phyloP scores from a whole-genome alignment of 2,329 filamentous ascomycete genomes.

The Aspergillus oerlinghausenensis region DNA sequence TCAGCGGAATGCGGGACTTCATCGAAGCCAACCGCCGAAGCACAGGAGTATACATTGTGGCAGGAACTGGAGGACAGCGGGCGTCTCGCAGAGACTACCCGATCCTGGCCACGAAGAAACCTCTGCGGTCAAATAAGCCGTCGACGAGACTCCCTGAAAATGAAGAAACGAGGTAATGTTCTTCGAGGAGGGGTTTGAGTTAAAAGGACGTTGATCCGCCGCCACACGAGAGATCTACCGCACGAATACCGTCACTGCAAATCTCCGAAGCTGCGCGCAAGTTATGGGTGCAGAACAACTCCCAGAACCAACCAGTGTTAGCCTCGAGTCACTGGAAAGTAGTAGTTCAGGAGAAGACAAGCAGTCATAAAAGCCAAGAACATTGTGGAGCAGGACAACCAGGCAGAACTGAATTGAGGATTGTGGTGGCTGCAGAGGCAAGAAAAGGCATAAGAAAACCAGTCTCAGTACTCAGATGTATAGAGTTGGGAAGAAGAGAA shows the following conservation, averaged over 20 bases:
- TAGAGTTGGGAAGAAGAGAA: not conserved
- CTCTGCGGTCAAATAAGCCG: not conserved
- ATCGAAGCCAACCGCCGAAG: slow-evolving; percentile 15
- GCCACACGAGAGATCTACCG: not conserved
- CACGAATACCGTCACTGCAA: not conserved
- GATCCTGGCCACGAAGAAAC: not conserved
- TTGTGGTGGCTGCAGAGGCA: not conserved
- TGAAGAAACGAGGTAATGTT: not conserved
- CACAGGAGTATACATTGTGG: slow-evolving; percentile 28
- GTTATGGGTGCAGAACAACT: not conserved
- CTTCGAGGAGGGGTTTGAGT: not conserved
- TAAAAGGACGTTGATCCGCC: not conserved
- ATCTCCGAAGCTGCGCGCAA: not conserved
- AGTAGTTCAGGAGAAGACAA: not conserved
- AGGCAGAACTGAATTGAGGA: not conserved
- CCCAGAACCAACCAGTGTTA: not conserved
- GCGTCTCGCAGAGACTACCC: not conserved
- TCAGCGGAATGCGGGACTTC: slow-evolving; percentile 34
- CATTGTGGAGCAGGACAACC: slow-evolving; percentile 1
- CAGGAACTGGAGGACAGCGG: slow-evolving; percentile 1
- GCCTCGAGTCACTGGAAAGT: slow-evolving; percentile 1
- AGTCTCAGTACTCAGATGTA: not conserved
- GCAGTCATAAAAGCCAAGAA: not conserved
- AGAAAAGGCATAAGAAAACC: not conserved
- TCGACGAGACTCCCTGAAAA: not conserved